These are phyloP conservation scores for Lactifluus rugatus DNA, from an alignment of 768 basidiomycete genomes.

Conservation along the genomic window DNA sequence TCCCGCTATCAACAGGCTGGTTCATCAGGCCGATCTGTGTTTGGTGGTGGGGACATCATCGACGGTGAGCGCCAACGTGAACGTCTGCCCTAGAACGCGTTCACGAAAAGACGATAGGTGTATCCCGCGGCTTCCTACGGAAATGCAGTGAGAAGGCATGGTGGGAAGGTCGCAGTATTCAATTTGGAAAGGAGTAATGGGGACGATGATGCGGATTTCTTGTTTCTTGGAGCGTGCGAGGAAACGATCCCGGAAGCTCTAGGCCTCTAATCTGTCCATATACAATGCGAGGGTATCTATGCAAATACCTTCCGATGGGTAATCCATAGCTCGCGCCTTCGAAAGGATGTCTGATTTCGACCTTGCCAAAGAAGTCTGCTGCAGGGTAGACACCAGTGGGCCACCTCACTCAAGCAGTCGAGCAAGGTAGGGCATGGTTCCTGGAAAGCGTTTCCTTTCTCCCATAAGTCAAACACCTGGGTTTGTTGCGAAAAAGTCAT, in stretches of 20 bases:
- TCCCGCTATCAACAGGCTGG: slow-evolving; percentile 23
- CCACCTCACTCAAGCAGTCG: no score
- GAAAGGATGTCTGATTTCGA: background rate
- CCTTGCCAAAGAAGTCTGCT: background rate
- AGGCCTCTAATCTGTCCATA: slow-evolving; percentile 14
- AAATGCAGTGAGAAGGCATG: slow-evolving; percentile 21
- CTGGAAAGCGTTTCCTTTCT: background rate
- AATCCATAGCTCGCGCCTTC: background rate
- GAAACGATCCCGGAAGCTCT: slow-evolving; percentile 35
- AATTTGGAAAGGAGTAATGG: slow-evolving; percentile 28
- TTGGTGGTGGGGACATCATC: slow-evolving; percentile 35
- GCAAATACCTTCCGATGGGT: background rate
- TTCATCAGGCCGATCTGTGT: slow-evolving; percentile 28
- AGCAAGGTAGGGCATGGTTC: no score
- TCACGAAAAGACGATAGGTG: slow-evolving; percentile 21
- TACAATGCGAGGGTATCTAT: background rate
- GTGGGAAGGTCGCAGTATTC: slow-evolving; percentile 31
- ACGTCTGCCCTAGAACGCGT: background rate
- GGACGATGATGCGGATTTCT: slow-evolving; percentile 37
- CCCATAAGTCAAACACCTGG: background rate
- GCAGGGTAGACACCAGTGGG: background rate
- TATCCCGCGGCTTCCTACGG: slow-evolving; percentile 29
- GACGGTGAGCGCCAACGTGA: slow-evolving; percentile 3
- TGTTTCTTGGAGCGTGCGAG: slow-evolving; percentile 44
- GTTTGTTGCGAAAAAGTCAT: background rate